Evolutionary conservation across 257 asterid species (phyloP).

Genomic region (Capsicum rhomboideum): DNA sequence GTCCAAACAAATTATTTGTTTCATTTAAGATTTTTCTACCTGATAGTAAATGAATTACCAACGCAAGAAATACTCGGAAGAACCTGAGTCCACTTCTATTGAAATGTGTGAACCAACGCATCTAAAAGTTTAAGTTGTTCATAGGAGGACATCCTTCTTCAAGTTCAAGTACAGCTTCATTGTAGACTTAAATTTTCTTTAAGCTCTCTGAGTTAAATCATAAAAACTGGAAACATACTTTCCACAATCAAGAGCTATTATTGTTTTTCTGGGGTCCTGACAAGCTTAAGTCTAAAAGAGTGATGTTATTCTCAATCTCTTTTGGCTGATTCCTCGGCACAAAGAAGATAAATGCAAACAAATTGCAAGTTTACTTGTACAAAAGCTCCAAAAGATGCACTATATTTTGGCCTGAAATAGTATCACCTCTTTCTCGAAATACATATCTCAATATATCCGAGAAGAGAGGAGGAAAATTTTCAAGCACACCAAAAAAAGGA

Average conservation of each 20-base stretch:
- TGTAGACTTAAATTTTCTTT: not conserved
- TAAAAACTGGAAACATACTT: constrained; percentile 1
- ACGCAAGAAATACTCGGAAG: not conserved
- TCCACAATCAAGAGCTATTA: not conserved
- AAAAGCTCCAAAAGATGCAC: not conserved
- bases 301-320: not conserved
- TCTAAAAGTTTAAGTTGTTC: not conserved
- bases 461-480: not conserved
- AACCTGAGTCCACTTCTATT: not conserved
- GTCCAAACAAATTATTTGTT: not conserved
- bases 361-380: not conserved
- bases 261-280: not conserved
- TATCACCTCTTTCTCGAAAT: not conserved
- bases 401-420: not conserved
- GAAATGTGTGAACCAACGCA: not conserved
- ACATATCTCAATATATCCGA: not conserved
- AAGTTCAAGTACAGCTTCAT: not conserved
- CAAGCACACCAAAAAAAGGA: not conserved
- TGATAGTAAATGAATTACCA: not conserved
- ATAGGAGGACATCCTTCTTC: not conserved
- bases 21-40: not conserved
- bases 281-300: not conserved
- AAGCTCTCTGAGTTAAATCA: not conserved
- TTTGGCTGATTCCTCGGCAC: not conserved
- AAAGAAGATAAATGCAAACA: not conserved